Evolutionary conservation across 148 eudicot genomes (phyloP).

Genomic region (Pharnaceum exiguum): DNA sequence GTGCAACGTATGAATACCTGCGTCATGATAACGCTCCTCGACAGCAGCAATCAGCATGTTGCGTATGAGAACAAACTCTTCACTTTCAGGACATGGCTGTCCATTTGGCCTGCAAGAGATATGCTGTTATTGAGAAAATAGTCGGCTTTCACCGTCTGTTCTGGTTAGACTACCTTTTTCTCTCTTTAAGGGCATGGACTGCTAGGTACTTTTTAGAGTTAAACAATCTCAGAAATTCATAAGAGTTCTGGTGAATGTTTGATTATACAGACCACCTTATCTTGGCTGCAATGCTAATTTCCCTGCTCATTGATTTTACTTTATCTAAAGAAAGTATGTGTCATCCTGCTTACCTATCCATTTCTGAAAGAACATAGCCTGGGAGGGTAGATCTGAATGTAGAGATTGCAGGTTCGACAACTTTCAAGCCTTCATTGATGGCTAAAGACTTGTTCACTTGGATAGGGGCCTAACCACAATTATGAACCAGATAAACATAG

Average conservation of each 20-base stretch:
- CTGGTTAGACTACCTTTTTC: no score
- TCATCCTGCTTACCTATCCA: conserved; percentile 51
- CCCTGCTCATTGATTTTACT: no score
- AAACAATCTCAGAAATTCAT: no score
- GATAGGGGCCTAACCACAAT: conserved; percentile 55
- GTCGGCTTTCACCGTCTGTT: no score
- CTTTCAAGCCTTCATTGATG: conserved; percentile 65
- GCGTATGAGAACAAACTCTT: conserved; percentile 66
- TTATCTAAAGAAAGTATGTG: no score
- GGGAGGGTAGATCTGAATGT: conserved; percentile 26
- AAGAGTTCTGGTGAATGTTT: no score
- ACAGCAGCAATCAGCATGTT: conserved; percentile 87
- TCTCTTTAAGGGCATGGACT: no score
- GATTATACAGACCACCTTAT: no score
- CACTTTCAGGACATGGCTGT: conserved; percentile 71
- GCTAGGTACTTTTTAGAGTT: no score
- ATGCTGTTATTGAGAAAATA: conserved; percentile 1
- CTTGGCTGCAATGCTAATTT: no score
- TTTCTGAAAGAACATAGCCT: conserved; percentile 49
- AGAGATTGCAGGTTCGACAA: conserved; percentile 48
- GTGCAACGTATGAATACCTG: conserved; percentile 40
- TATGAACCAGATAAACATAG: neutral
- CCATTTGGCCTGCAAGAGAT: conserved; percentile 59
- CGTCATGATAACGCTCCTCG: conserved; percentile 86
- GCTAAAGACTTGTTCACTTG: conserved; percentile 81